phyloP scores from a whole-genome alignment of 2,329 filamentous ascomycete species.

The Furcasterigmium sp. region DNA sequence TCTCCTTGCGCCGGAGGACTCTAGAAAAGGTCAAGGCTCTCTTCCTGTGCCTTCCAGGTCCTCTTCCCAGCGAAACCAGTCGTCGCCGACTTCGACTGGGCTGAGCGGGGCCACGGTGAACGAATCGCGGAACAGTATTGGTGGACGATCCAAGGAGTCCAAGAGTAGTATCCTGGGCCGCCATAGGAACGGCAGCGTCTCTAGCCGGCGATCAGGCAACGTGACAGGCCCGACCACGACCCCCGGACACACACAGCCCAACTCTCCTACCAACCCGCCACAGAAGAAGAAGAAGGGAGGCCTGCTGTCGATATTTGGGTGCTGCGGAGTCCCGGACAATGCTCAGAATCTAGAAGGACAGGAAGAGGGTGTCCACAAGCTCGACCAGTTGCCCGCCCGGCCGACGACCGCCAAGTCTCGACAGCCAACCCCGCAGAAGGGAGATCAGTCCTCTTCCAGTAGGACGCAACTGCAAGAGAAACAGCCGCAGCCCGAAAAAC shows the following conservation, averaged over 20 bases:
- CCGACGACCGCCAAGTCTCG: conserved; percentile 50
- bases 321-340: conserved; percentile 60
- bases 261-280: conserved; percentile 42
- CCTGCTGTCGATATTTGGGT: conserved; percentile 57
- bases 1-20: conserved; percentile 34
- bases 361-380: conserved; percentile 49
- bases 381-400: conserved; percentile 50
- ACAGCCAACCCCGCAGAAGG: conserved; percentile 47
- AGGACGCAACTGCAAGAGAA: conserved; percentile 44
- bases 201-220: conserved; percentile 56
- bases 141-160: conserved; percentile 60
- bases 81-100: conserved; percentile 53
- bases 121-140: conserved; percentile 57
- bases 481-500: conserved; percentile 29
- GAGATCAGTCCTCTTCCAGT: conserved; percentile 31
- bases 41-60: conserved; percentile 58
- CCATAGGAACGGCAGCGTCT: conserved; percentile 62
- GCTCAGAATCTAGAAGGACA: conserved; percentile 49
- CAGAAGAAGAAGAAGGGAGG: conserved; percentile 51
- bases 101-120: conserved; percentile 55
- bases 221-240: conserved; percentile 44
- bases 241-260: conserved; percentile 43
- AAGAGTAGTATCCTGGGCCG: conserved; percentile 59
- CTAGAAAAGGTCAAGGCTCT: conserved; percentile 46
- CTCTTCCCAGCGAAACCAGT: conserved; percentile 55